Conservation (phyloP, 1,139 yeast genomes). For the Candida labiduridarum region DNA sequence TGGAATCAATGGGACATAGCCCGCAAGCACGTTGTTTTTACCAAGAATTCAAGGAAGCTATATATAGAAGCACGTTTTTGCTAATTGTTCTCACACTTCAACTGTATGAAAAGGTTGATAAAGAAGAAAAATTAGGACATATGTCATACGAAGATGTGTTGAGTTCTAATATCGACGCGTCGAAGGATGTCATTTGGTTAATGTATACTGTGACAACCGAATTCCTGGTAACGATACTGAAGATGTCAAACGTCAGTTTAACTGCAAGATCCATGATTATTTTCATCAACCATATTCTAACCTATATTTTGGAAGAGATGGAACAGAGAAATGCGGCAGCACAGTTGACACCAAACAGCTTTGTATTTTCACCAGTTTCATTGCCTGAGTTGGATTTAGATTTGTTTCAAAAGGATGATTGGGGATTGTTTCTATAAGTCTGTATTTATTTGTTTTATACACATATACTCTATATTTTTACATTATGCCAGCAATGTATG, state of each 20-base stretch:
- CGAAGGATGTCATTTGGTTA: constrained; percentile 2
- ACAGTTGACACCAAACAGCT: neutral
- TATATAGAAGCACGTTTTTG: neutral
- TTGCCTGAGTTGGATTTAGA: constrained; percentile 2
- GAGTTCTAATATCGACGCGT: neutral
- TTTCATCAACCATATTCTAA: constrained; percentile 1
- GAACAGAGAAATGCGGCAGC: neutral
- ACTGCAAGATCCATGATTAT: constrained; percentile 1
- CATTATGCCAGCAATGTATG: constrained; percentile 38
- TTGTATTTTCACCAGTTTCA: neutral
- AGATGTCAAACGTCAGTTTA: constrained; percentile 1
- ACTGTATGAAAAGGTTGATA: neutral
- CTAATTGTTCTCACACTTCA: neutral
- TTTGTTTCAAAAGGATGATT: neutral
- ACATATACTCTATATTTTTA: neutral
- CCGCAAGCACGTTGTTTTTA: neutral
- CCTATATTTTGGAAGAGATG: neutral
- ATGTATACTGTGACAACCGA: neutral
- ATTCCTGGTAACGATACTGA: neutral
- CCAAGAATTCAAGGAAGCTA: constrained; percentile 1
- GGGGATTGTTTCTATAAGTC: constrained; percentile 1
- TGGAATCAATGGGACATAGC: neutral
- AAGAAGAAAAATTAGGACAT: neutral
- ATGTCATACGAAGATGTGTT: neutral
- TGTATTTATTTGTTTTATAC: neutral